Base-by-base conservation (phyloP, 2,329 filamentous ascomycete species). In the Anisogramma anomala region DNA sequence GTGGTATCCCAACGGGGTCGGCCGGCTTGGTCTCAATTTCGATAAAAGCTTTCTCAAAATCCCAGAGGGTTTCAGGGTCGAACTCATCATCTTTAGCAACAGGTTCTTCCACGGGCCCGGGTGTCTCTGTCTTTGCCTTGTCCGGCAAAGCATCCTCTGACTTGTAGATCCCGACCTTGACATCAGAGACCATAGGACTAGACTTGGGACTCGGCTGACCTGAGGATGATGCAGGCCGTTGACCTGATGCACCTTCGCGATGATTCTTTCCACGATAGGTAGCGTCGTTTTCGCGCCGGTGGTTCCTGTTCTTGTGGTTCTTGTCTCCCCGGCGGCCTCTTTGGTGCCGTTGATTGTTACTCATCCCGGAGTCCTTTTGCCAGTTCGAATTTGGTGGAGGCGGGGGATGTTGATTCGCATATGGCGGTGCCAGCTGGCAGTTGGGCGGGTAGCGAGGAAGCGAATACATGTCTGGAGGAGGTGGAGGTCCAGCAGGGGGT, bases 1-100 rank as follows among this genome's bases (percentile, higher is more conserved):
- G 54, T 15, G 67, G 67, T 43, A 62, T 67, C 10, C 63, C 65
- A 40, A 69, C 62, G n/a, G 65, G 61, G 27, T 71, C 67, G n/a
- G 64, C 62, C 6, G 58, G 56, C 41, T 62, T 60, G 9, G 47
- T 48, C 4, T 55, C 42, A 25, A 54, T 47, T 30, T 65, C 61
- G 8, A 57, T 52, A 41, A 69, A 68, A 4, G 65, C 55, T 8
- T 52, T 53, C 31, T 62, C 49, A 41, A 61, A 53, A 6, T 68
- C 61, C 58, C 64, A 65, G 13, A 63, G 54, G 31, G 56, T 61
- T 10, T 60, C 55, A 11, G 59, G 50, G 36, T 57, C 56, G 15
- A 58, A 51, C 14, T 50, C 28, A 2, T 31, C 39, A 2, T 31
- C 45, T n/a, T 41, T 35, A 10, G 31, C 25, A 4, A 27, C 25